phyloP scores from a whole-genome alignment of 306 rosid species.

The Potentilla sterilis region DNA sequence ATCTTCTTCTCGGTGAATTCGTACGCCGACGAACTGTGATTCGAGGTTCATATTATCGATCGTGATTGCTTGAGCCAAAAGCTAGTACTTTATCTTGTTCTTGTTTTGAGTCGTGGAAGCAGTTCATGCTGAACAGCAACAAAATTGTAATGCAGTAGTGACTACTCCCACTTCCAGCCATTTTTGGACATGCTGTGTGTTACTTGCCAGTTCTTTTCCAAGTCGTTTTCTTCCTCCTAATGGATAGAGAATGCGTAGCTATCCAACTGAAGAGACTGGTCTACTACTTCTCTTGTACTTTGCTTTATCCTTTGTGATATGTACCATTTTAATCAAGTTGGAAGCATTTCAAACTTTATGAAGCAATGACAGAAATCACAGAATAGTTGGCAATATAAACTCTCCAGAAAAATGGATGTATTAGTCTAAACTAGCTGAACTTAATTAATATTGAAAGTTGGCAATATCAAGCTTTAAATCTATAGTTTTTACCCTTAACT shows the following conservation, averaged over 20 bases:
- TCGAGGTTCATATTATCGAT: neutral
- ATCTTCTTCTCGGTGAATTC: neutral
- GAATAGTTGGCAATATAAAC: slow-evolving; percentile 4
- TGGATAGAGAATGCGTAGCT: neutral
- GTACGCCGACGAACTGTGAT: neutral
- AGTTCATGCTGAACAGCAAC: neutral
- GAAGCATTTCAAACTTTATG: slow-evolving; percentile 5
- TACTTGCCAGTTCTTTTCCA: neutral
- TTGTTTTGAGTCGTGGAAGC: neutral
- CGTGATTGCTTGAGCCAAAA: neutral
- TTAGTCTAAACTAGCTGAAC: neutral
- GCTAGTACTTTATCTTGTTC: neutral
- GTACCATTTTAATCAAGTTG: neutral
- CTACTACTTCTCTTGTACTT: neutral
- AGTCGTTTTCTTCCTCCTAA: neutral
- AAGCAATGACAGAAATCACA: neutral
- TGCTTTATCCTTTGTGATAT: neutral
- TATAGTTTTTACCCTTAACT: neutral
- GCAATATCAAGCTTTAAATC: neutral
- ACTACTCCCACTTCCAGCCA: neutral
- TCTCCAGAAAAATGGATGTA: neutral
- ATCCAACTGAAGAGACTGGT: slow-evolving; percentile 12
- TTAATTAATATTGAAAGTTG: neutral
- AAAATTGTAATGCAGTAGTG: neutral
- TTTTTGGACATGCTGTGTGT: neutral